These are phyloP conservation scores for Quercus ilex DNA, from an alignment of 306 rosid genomes.

Conservation along the genomic window DNA sequence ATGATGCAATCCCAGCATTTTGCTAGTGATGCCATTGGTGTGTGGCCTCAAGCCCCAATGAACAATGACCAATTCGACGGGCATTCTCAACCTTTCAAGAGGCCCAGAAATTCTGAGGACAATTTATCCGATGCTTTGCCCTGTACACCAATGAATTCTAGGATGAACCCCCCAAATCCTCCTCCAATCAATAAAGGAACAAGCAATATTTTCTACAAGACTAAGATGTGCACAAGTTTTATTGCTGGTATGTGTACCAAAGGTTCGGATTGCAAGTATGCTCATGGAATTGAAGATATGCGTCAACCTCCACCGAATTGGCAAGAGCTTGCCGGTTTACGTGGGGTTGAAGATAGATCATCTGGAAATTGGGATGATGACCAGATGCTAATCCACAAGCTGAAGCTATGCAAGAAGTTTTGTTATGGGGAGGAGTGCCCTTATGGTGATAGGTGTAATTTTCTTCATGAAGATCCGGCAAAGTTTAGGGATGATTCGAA, in stretches of 20 bases:
- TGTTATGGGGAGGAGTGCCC: conserved; percentile 91
- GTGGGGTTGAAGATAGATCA: conserved; percentile 41
- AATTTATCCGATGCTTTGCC: conserved; percentile 28
- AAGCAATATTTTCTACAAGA: conserved; percentile 75
- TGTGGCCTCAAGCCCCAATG: conserved; percentile 53
- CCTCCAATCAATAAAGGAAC: conserved; percentile 51
- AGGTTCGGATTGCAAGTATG: conserved; percentile 85
- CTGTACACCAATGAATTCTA: conserved; percentile 26
- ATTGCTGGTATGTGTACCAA: conserved; percentile 68
- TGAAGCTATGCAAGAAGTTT: conserved; percentile 94
- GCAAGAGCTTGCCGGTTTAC: conserved; percentile 71
- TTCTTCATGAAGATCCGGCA: conserved; percentile 85
- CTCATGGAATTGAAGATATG: conserved; percentile 85
- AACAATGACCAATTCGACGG: conserved; percentile 35
- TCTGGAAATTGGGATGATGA: conserved; percentile 77
- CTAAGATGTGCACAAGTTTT: conserved; percentile 80
- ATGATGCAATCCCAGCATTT: conserved; percentile 40
- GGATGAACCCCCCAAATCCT: conserved; percentile 35
- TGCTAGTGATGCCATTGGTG: conserved; percentile 49
- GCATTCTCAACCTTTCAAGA: conserved; percentile 46
- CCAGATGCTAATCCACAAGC: conserved; percentile 77
- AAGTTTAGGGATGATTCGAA: conserved; percentile 74
- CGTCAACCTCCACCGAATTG: conserved; percentile 95
- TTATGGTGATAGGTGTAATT: conserved; percentile 84
- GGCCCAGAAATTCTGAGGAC: conserved; percentile 58